Evolutionary conservation across 768 basidiomycete species (phyloP).

Genomic region (Chalciporus sphaerocephalus): DNA sequence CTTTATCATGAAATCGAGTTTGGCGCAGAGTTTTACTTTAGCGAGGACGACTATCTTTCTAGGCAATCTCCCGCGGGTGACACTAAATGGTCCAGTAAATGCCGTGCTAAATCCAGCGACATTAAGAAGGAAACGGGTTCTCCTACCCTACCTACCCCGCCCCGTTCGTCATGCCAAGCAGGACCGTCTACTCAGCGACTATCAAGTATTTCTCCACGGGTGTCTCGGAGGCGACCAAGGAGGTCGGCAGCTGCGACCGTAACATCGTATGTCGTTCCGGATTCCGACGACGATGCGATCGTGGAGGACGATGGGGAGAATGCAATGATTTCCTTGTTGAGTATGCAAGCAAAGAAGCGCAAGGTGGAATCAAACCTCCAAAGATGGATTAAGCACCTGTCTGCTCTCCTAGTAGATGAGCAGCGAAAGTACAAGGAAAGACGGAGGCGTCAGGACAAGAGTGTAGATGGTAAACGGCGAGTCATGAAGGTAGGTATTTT

Average conservation of each 20-base stretch:
- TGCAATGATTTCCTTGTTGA: slow-evolving; percentile 28
- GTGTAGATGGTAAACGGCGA: slow-evolving; percentile 45
- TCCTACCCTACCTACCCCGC: slow-evolving; percentile 24
- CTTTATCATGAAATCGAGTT: slow-evolving; percentile 59
- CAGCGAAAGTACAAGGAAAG: slow-evolving; percentile 68
- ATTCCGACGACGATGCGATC: slow-evolving; percentile 66
- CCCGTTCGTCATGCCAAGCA: slow-evolving; percentile 20
- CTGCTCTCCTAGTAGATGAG: slow-evolving; percentile 57
- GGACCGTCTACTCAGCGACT: slow-evolving; percentile 14
- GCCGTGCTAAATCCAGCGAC: slow-evolving; percentile 25
- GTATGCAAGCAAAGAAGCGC: slow-evolving; percentile 33
- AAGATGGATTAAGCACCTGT: slow-evolving; percentile 66
- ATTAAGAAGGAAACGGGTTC: slow-evolving; percentile 42
- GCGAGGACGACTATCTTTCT: slow-evolving; percentile 64
- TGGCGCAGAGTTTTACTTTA: slow-evolving; percentile 65
- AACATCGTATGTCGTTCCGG: slow-evolving; percentile 61
- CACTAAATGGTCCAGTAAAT: slow-evolving; percentile 24
- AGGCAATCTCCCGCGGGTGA: slow-evolving; percentile 24
- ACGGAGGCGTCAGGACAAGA: slow-evolving; percentile 52
- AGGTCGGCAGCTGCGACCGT: slow-evolving; percentile 49
- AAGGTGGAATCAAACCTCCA: slow-evolving; percentile 47
- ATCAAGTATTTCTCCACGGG: slow-evolving; percentile 20
- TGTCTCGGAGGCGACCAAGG: slow-evolving; percentile 52
- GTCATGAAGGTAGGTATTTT: slow-evolving; percentile 49
- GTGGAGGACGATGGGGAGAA: slow-evolving; percentile 36